Conservation (phyloP, 2,329 filamentous ascomycete genomes). For the Coleophoma eucalyptorum region DNA sequence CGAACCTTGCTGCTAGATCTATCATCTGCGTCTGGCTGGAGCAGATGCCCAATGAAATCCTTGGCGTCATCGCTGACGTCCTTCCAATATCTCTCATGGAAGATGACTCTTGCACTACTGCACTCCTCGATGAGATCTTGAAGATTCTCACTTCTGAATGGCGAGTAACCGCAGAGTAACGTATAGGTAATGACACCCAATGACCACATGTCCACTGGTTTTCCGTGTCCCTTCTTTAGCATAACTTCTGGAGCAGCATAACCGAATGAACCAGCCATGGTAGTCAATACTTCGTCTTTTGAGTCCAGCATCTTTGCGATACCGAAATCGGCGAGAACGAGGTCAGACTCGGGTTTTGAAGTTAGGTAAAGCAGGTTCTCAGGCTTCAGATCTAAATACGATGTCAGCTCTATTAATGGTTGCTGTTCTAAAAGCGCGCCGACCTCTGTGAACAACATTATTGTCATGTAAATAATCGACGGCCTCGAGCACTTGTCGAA, state of each 20-base stretch:
- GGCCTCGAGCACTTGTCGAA: slow-evolving; percentile 87
- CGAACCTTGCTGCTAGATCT: slow-evolving; percentile 74
- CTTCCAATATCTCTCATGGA: slow-evolving; percentile 98
- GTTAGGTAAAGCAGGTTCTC: slow-evolving; percentile 96
- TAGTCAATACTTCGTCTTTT: slow-evolving; percentile 88
- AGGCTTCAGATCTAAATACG: slow-evolving; percentile 78
- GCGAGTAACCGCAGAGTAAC: slow-evolving; percentile 94
- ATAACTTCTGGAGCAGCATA: slow-evolving; percentile 98
- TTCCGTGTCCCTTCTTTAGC: slow-evolving; percentile 95
- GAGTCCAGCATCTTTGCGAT: slow-evolving; percentile 97
- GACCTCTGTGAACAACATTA: slow-evolving; percentile 93
- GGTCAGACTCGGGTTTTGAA: slow-evolving; percentile 68
- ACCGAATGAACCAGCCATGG: slow-evolving; percentile 97
- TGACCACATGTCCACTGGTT: slow-evolving; percentile 99
- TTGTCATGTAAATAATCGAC: slow-evolving; percentile 93
- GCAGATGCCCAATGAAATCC: slow-evolving; percentile 80
- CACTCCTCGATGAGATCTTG: slow-evolving; percentile 94
- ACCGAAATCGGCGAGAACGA: slow-evolving; percentile 95
- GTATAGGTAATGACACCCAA: slow-evolving; percentile 99
- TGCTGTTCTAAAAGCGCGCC: not conserved
- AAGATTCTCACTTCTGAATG: slow-evolving; percentile 92
- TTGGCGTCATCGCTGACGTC: slow-evolving; percentile 95
- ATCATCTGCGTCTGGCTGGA: slow-evolving; percentile 74
- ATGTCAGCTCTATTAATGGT: slow-evolving; percentile 10
- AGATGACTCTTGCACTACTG: slow-evolving; percentile 76